Conservation (phyloP, 176 grass and related monocot genomes). For the Secale cereale region DNA sequence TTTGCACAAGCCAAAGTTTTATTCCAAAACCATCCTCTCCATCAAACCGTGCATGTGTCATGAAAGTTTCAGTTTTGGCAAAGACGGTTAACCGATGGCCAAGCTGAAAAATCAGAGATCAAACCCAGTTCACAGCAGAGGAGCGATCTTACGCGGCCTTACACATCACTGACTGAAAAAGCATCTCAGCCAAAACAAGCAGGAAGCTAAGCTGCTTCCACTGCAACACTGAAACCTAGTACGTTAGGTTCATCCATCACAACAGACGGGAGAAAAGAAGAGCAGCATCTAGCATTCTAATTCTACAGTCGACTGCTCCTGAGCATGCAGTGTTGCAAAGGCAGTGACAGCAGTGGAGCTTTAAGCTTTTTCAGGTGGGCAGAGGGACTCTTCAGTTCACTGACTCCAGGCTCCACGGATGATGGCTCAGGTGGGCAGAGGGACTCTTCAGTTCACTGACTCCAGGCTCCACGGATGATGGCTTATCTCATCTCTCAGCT, state of each 20-base stretch:
- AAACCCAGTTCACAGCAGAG: background rate
- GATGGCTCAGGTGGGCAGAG: background rate
- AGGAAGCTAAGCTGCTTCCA: conserved; percentile 35
- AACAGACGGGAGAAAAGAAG: background rate
- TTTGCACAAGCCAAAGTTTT: background rate
- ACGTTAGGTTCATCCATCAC: background rate
- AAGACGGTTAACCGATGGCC: background rate
- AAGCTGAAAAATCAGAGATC: background rate
- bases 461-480: background rate
- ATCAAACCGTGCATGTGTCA: no score
- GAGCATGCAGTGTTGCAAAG: background rate
- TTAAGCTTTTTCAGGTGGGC: background rate
- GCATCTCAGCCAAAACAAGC: background rate
- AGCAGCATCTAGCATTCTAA: background rate
- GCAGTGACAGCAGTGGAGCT: background rate
- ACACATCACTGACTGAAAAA: background rate
- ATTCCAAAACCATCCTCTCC: background rate
- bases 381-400: conserved; percentile 19
- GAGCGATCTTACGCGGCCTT: background rate
- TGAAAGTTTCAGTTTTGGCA: no score
- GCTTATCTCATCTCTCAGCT: conserved; percentile 40
- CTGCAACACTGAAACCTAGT: background rate
- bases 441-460: conserved; percentile 17
- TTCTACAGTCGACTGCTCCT: background rate
- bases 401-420: background rate